Evolutionary conservation across 2,329 filamentous ascomycete species (phyloP).

Genomic region (Chaetomiaceae sp.): DNA sequence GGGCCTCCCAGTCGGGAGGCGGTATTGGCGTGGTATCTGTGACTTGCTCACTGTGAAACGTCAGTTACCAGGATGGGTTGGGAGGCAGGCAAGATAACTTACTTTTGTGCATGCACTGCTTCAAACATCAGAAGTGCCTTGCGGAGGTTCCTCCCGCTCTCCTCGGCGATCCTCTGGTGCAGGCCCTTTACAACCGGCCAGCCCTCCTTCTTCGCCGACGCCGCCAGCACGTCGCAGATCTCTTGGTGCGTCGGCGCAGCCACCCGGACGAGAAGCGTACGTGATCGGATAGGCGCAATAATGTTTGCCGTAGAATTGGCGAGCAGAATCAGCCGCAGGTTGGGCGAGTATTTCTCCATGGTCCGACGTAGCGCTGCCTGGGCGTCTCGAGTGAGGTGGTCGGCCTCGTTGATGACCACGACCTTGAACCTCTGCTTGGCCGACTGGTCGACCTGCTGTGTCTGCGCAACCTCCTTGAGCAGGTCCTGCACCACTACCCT

Average conservation of each 20-base stretch:
- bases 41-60: slow-evolving; percentile 78
- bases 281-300: slow-evolving; percentile 92
- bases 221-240: slow-evolving; percentile 72
- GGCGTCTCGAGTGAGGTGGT: slow-evolving; percentile 88
- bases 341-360: slow-evolving; percentile 99
- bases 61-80: too few relatives aligned
- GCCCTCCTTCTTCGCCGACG: slow-evolving; percentile 70
- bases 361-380: slow-evolving; percentile 91
- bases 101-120: slow-evolving; percentile 96
- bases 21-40: slow-evolving; percentile 84
- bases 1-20: slow-evolving; percentile 92
- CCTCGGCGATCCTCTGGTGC: slow-evolving; percentile 79
- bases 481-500: slow-evolving; percentile 93
- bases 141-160: slow-evolving; percentile 86
- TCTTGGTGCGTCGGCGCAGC: slow-evolving; percentile 82
- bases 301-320: slow-evolving; percentile 98
- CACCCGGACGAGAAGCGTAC: slow-evolving; percentile 87
- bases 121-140: slow-evolving; percentile 95
- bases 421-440: slow-evolving; percentile 96
- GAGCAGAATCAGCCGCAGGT: slow-evolving; percentile 82
- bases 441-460: slow-evolving; percentile 92
- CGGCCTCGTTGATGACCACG: slow-evolving; percentile 98
- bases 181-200: slow-evolving; percentile 74
- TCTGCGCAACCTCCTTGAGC: slow-evolving; percentile 96
- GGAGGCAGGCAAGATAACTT: too few relatives aligned